A percentile compares a stretch with the other conserved stretches of the same genome.
These are phyloP conservation scores for Fallopia convolvulus DNA, from an alignment of 148 eudicot species.

Conservation along the genomic window DNA sequence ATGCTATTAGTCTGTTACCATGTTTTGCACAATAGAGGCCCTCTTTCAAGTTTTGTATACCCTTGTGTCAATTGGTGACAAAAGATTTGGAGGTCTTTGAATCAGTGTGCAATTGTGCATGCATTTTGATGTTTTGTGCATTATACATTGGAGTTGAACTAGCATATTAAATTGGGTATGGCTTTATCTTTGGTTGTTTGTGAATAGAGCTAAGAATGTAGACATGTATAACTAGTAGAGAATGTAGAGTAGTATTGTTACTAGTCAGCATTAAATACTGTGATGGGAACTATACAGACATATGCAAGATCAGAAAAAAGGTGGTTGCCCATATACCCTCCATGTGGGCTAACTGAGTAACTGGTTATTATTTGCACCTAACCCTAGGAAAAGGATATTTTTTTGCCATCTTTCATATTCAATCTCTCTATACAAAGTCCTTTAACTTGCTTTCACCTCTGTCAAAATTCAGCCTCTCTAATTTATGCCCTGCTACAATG, in stretches of 20 bases:
- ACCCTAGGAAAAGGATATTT: not conserved
- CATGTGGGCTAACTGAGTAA: slow-evolving; percentile 8
- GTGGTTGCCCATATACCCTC: slow-evolving; percentile 10
- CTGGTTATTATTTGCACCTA: not conserved
- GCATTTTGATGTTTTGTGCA: not conserved
- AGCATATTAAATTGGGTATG: not conserved
- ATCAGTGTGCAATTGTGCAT: not conserved
- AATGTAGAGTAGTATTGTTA: not conserved
- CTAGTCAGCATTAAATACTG: not conserved
- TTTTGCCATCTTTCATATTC: not conserved
- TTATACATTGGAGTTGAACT: not conserved
- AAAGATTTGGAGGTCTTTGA: not conserved
- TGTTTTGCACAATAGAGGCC: no score
- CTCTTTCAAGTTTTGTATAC: no score
- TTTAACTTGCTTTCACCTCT: not conserved
- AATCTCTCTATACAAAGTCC: not conserved
- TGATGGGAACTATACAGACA: slow-evolving; percentile 14
- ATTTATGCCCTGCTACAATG: slow-evolving; percentile 1
- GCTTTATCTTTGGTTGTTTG: not conserved
- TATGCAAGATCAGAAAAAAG: not conserved
- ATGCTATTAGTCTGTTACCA: no score
- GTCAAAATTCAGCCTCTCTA: slow-evolving; percentile 7
- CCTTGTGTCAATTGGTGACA: no score
- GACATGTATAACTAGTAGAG: no score
- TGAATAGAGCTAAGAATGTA: no score